phyloP scores from a whole-genome alignment of 148 eudicot genomes.

The Limonium bicolor region DNA sequence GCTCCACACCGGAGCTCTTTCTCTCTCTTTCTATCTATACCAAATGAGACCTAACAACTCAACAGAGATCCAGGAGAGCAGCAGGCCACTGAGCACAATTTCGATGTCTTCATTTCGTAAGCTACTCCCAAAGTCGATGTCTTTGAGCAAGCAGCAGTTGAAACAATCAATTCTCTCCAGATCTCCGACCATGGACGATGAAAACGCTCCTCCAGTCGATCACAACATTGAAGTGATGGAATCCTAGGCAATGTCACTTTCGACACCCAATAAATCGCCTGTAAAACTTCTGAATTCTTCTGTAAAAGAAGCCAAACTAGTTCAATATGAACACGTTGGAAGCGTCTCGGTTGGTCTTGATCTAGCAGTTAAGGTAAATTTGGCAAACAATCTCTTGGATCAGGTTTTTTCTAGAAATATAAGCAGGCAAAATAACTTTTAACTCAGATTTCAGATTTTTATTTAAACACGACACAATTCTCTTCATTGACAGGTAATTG shows the following conservation, averaged over 20 bases:
- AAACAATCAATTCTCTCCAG: conserved; percentile 16
- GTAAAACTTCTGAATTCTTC: conserved; percentile 5
- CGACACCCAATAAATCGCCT: conserved; percentile 10
- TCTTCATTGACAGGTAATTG: conserved; percentile 73
- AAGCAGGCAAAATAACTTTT: not conserved
- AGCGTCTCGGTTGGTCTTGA: conserved; percentile 13
- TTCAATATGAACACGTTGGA: conserved; percentile 11
- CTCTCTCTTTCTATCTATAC: no score
- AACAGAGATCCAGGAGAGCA: conserved; percentile 19
- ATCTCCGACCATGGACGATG: conserved; percentile 22
- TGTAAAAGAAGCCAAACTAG: conserved; percentile 11
- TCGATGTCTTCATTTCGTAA: conserved; percentile 45
- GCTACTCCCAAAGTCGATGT: conserved; percentile 48
- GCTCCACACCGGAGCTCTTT: no score
- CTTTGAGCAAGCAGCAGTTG: conserved; percentile 18
- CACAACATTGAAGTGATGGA: conserved; percentile 40
- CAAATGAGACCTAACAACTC: no score
- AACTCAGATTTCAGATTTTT: not conserved
- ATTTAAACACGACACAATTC: no score
- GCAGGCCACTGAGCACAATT: conserved; percentile 30
- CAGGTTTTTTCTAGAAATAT: not conserved
- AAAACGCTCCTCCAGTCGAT: conserved; percentile 59
- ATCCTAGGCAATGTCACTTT: conserved; percentile 11
- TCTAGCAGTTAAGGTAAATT: conserved; percentile 66
- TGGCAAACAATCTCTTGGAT: not conserved